Percentiles rank a stretch among this genome's conserved stretches.
Conservation (phyloP, 441 rosid species). For the Kokia cookei region DNA sequence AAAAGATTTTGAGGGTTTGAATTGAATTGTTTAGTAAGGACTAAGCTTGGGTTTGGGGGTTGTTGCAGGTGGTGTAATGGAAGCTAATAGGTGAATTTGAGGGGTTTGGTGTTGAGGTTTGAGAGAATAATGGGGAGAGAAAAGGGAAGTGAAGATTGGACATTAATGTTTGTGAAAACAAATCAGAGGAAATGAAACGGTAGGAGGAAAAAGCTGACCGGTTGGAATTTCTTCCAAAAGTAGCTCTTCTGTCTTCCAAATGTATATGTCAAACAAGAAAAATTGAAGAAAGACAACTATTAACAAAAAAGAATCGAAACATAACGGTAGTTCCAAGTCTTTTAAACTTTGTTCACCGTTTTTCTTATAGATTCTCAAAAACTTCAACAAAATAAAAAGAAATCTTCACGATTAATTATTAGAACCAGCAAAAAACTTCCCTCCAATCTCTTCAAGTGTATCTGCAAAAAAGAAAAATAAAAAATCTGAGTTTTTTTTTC, state of each 20-base stretch:
- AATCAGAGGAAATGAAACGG: too few relatives aligned
- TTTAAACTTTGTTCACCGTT: neutral
- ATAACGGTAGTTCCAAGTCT: neutral
- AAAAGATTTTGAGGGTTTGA: too few relatives aligned
- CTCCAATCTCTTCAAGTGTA: constrained; percentile 10
- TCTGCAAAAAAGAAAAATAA: neutral
- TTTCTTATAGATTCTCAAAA: neutral
- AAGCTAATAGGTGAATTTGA: too few relatives aligned
- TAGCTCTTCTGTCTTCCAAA: constrained; percentile 9
- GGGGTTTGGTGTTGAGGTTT: too few relatives aligned
- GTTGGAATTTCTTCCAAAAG: neutral
- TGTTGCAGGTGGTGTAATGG: too few relatives aligned
- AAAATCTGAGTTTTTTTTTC: too few relatives aligned
- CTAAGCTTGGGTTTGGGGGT: too few relatives aligned
- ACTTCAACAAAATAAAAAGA: constrained; percentile 1
- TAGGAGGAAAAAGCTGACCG: too few relatives aligned
- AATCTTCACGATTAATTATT: constrained; percentile 9
- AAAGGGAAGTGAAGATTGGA: too few relatives aligned
- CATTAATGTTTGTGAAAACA: too few relatives aligned
- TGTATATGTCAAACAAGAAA: constrained; percentile 21
- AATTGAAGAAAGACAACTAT: neutral
- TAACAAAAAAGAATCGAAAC: neutral
- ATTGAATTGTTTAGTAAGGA: too few relatives aligned
- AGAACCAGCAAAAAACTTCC: neutral
- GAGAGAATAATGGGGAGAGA: too few relatives aligned